These are phyloP conservation scores for Urtica urens DNA, from an alignment of 306 rosid species.

Conservation along the genomic window DNA sequence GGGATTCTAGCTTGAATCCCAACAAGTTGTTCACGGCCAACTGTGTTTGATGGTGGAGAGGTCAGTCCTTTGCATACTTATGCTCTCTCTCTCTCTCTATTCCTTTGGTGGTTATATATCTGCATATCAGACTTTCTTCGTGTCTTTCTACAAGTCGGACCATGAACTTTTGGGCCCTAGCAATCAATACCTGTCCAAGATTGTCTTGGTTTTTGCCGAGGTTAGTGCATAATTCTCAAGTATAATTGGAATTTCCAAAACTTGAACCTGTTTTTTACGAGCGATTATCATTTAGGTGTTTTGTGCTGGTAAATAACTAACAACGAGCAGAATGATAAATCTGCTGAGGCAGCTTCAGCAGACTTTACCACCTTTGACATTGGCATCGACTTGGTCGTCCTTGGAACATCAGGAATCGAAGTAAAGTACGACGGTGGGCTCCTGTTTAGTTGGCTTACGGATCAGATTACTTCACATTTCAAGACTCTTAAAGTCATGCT, in stretches of 20 bases:
- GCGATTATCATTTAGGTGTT: constrained; percentile 45
- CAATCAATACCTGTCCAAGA: constrained; percentile 84
- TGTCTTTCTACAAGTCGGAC: constrained; percentile 59
- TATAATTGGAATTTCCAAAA: not conserved
- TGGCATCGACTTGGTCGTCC: constrained; percentile 96
- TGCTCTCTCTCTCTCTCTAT: too few relatives aligned
- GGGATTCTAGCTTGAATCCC: too few relatives aligned
- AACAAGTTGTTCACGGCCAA: constrained; percentile 93
- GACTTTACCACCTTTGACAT: constrained; percentile 71
- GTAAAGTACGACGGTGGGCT: constrained; percentile 94
- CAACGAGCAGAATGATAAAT: constrained; percentile 68
- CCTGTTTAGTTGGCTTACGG: constrained; percentile 98
- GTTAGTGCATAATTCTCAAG: constrained; percentile 42
- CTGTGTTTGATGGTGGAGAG: constrained; percentile 94
- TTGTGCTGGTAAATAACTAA: constrained; percentile 91
- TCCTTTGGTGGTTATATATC: too few relatives aligned
- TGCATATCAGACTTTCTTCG: too few relatives aligned
- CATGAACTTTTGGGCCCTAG: constrained; percentile 73
- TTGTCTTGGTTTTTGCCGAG: constrained; percentile 90
- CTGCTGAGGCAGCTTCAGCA: constrained; percentile 87
- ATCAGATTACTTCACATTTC: constrained; percentile 76
- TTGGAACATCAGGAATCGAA: constrained; percentile 94
- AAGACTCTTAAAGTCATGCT: constrained; percentile 73
- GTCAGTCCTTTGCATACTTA: too few relatives aligned
- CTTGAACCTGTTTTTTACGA: too few relatives aligned